These are phyloP conservation scores for Ustilago cynodontis DNA, from an alignment of 1,284 basidiomycete species.

Conservation along the genomic window DNA sequence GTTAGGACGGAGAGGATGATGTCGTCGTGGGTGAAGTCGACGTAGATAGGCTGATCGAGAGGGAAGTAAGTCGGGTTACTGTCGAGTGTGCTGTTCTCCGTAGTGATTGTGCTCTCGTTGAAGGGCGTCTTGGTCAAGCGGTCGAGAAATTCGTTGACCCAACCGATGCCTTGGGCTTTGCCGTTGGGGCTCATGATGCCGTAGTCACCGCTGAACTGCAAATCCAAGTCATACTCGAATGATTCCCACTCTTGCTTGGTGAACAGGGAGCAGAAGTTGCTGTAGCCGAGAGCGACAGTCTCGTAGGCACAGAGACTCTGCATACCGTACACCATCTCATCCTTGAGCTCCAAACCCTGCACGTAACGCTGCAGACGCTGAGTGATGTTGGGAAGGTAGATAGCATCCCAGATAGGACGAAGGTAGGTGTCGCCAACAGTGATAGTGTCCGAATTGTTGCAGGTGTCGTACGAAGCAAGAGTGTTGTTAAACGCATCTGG, in stretches of 20 bases:
- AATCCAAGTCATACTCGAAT: conserved; percentile 77
- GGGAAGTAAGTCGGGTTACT: conserved; percentile 57
- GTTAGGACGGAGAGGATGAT: conserved; percentile 60
- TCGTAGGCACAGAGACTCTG: conserved; percentile 70
- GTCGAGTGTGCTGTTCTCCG: conserved; percentile 63
- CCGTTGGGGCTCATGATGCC: conserved; percentile 83
- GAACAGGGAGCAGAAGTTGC: conserved; percentile 85
- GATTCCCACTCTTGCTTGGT: conserved; percentile 89
- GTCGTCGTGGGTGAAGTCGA: conserved; percentile 66
- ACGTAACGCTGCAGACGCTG: conserved; percentile 60
- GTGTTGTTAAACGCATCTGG: conserved; percentile 80
- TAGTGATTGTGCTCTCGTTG: conserved; percentile 43
- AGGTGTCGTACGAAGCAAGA: conserved; percentile 80
- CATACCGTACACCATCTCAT: conserved; percentile 59
- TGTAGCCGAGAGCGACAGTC: conserved; percentile 58
- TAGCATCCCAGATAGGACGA: conserved; percentile 68
- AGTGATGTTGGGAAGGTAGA: conserved; percentile 61
- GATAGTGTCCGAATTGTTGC: conserved; percentile 72
- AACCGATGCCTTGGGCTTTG: conserved; percentile 85
- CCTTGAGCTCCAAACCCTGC: conserved; percentile 70
- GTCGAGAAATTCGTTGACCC: conserved; percentile 72
- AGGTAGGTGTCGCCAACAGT: conserved; percentile 75
- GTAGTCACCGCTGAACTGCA: conserved; percentile 72
- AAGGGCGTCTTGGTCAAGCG: conserved; percentile 54
- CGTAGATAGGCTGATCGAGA: conserved; percentile 61